These are phyloP conservation scores for Daldinia caldariorum DNA, from an alignment of 495 filamentous ascomycete genomes.

Conservation along the genomic window DNA sequence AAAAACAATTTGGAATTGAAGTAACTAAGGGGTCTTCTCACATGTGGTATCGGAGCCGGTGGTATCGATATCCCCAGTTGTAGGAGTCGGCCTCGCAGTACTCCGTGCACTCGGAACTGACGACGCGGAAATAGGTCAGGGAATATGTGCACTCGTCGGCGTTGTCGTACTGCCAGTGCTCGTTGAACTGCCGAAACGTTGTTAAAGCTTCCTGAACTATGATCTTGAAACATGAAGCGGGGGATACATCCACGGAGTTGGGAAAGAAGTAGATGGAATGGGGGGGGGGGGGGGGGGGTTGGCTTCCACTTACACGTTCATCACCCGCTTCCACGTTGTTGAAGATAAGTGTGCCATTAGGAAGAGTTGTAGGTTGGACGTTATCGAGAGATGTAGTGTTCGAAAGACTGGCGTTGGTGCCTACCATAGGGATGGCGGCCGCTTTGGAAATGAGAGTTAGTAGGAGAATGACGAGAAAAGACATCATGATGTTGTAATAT, in stretches of 20 bases:
- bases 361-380: not conserved
- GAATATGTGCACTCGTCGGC: slow-evolving; percentile 10
- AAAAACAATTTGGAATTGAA: not conserved
- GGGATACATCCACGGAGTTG: not conserved
- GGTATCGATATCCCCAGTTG: slow-evolving; percentile 16
- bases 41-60: slow-evolving; percentile 33
- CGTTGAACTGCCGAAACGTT: not conserved
- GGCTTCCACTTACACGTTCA: slow-evolving; percentile 11
- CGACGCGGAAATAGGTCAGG: slow-evolving; percentile 4
- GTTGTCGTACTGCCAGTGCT: slow-evolving; percentile 20
- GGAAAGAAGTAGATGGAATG: not conserved
- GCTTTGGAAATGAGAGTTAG: not conserved
- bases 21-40: not conserved
- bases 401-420: not conserved
- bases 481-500: slow-evolving; percentile 1
- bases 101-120: slow-evolving; percentile 37
- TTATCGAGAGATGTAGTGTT: not conserved
- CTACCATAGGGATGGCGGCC: not conserved
- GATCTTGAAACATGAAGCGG: not conserved
- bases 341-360: slow-evolving; percentile 13
- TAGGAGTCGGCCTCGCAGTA: slow-evolving; percentile 33
- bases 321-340: slow-evolving; percentile 6
- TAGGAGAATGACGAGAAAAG: slow-evolving; percentile 3
- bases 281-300: no score
- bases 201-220: not conserved